Percentiles rank a stretch among this genome's conserved stretches.
Evolutionary conservation across 257 asterid genomes (phyloP).

Genomic region (Euphrasia confusa): DNA sequence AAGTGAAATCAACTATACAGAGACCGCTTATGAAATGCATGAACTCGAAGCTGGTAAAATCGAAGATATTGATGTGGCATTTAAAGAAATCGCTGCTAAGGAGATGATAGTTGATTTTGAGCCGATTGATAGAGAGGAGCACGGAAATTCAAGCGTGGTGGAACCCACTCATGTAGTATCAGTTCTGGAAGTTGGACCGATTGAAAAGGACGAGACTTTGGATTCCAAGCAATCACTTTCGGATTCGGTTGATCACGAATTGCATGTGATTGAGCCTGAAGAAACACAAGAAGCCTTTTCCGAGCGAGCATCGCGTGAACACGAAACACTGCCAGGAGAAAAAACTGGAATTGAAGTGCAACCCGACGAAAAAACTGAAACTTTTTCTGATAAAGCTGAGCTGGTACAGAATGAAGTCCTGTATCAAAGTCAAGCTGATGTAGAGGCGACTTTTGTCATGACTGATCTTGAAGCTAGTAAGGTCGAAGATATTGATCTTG

Average conservation of each 20-base stretch:
- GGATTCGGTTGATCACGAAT: constrained; percentile 25
- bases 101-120: not conserved
- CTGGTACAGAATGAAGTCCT: constrained; percentile 17
- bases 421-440: constrained; percentile 21
- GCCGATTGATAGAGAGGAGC: constrained; percentile 6
- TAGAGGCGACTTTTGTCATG: not conserved
- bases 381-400: not conserved
- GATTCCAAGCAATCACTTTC: constrained; percentile 31
- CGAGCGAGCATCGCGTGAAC: constrained; percentile 18
- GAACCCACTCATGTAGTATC: constrained; percentile 23
- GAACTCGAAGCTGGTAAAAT: constrained; percentile 31
- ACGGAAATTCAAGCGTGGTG: constrained; percentile 21
- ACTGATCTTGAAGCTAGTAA: constrained; percentile 33
- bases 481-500: constrained; percentile 26
- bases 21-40: constrained; percentile 5
- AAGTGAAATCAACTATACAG: constrained; percentile 7
- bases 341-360: constrained; percentile 23
- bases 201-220: constrained; percentile 32
- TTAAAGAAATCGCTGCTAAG: constrained; percentile 21
- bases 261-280: no score
- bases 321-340: not conserved
- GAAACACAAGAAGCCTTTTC: constrained; percentile 1
- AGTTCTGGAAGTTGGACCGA: constrained; percentile 29
- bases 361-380: not conserved
- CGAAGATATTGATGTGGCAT: constrained; percentile 28